Conservation (phyloP, 2,329 filamentous ascomycete genomes). For the Fusarium heterosporum region DNA sequence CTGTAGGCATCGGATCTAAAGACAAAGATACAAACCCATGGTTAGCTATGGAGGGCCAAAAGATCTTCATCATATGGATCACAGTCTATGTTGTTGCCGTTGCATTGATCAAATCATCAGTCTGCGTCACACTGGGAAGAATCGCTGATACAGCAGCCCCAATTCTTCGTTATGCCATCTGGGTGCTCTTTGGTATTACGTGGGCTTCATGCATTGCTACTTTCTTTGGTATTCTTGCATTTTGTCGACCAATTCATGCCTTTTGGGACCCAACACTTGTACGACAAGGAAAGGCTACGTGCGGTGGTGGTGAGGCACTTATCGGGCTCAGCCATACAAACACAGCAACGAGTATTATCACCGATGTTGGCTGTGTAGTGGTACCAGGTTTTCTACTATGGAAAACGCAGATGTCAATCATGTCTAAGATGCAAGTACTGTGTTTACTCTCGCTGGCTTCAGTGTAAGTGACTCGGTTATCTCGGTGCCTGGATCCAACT, state of each 20-base stretch:
- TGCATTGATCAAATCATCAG: conserved; percentile 7
- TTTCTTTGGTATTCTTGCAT: conserved; percentile 6
- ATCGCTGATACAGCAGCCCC: conserved; percentile 5
- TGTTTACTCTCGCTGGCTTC: conserved; percentile 6
- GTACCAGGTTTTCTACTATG: conserved; percentile 2
- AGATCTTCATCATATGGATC: conserved; percentile 14
- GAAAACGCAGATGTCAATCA: conserved; percentile 13
- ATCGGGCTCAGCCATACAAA: conserved; percentile 18
- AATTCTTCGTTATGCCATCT: not conserved
- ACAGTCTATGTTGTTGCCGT: conserved; percentile 11
- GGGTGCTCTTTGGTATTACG: conserved; percentile 1
- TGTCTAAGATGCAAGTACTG: conserved; percentile 7
- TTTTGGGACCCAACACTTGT: conserved; percentile 3
- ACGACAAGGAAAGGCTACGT: not conserved
- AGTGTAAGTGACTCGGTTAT: not conserved
- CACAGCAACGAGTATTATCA: conserved; percentile 11
- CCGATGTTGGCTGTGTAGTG: conserved; percentile 3
- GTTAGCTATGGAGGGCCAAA: conserved; percentile 4
- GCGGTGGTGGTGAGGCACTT: not conserved
- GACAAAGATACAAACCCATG: not conserved
- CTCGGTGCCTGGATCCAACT: accelerated
- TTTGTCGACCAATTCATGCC: conserved; percentile 1
- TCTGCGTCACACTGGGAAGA: conserved; percentile 7
- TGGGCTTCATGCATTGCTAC: conserved; percentile 12
- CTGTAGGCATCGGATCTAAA: not conserved